Evolutionary conservation across 208 protist genomes (phyloP).

Genomic region (Trypanosoma theileri): DNA sequence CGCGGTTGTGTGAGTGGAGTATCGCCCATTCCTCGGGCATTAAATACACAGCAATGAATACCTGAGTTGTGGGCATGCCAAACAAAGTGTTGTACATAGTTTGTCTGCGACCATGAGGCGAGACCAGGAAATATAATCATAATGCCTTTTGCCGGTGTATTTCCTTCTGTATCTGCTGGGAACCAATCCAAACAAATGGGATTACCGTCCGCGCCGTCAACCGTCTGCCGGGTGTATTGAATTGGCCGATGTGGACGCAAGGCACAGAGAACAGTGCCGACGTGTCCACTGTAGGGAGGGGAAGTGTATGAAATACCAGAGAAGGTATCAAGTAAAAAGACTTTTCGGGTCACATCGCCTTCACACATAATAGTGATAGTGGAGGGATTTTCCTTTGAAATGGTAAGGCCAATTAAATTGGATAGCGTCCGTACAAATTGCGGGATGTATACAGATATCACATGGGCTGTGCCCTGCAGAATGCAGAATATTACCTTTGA

Average conservation of each 20-base stretch:
- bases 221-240: constrained; percentile 41
- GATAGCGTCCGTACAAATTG: neutral
- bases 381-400: neutral
- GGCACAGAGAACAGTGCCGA: constrained; percentile 63
- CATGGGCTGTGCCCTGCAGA: constrained; percentile 1
- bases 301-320: constrained; percentile 35
- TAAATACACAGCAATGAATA: constrained; percentile 73
- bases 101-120: constrained; percentile 67
- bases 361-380: constrained; percentile 1
- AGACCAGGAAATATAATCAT: constrained; percentile 72
- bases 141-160: constrained; percentile 31
- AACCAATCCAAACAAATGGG: constrained; percentile 75
- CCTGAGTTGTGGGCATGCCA: constrained; percentile 36
- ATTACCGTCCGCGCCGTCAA: constrained; percentile 58
- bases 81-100: constrained; percentile 76
- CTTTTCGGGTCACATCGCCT: neutral
- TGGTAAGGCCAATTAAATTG: neutral
- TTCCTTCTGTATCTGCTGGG: constrained; percentile 17
- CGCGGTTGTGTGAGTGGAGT: constrained; percentile 62
- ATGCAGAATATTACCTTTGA: constrained; percentile 7
- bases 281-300: constrained; percentile 59
- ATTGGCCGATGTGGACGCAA: constrained; percentile 44
- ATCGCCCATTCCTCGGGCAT: constrained; percentile 67
- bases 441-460: constrained; percentile 6
- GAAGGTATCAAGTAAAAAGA: constrained; percentile 39